Base-by-base conservation (phyloP, 169 alveolate species). In the Blepharisma undulans region DNA sequence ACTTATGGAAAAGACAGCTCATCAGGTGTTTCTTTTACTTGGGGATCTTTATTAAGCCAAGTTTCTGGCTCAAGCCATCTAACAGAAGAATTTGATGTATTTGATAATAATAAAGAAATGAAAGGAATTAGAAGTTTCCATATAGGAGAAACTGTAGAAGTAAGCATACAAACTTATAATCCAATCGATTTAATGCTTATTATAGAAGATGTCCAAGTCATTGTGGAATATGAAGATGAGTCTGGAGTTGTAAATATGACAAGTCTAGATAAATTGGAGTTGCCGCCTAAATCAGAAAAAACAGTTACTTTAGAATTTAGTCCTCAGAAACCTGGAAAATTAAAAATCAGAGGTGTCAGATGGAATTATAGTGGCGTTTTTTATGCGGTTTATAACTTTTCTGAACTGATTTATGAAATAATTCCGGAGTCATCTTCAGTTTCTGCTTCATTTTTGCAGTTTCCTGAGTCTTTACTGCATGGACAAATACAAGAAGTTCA, bases 61-160 rank as follows among this genome's bases (percentile, higher is more conserved):
- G 74, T 25, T 21, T 4, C 29, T 10, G 33, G 27, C 16, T 25
- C 48, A 25, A 25, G 36, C 8, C 29, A 34, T 25, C 34, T 78
- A 2, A 27, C 34, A 78, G 86, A 78, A 12, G 89, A 59, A 4
- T 82, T 82, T 60, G 76, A 22, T 12, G 29, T 32, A n/a, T 82
- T 82, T 30, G 89, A 82, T 60, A 30, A 33, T 19, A 30, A 34
- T 21, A 82, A 60, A 32, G 29, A 21, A 21, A 36, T 19, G 25
- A 82, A 82, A 21, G 29, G 29, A 6, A 33, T 21, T 5, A 82
- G 34, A 48, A 59, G 34, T 10, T 59, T 82, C 8, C 60, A 82
- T 30, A 21, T 27, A 25, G 89, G 89, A 82, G 89, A 82, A 60
- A 48, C 72, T 82, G 76, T 82, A 25, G 89, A 82, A 59, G 76